Evolutionary conservation across 192 early-diverging fungal species (phyloP), one percentile per base, ranked within the genome.

Genomic region (Podila minutissima): DNA sequence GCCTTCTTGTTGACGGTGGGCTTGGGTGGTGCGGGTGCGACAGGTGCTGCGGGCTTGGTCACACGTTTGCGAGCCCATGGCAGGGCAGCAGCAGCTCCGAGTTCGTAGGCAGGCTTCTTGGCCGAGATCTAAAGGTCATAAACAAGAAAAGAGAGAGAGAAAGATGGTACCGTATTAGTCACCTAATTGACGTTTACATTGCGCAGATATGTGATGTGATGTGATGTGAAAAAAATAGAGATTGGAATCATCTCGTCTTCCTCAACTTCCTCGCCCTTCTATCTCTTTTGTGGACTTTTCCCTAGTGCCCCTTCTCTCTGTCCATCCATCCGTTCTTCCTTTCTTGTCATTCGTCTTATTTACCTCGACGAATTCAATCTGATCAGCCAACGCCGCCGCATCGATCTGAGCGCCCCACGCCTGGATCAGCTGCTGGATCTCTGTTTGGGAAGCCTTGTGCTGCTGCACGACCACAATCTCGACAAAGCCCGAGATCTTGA

Each of bases 401-500:
- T 87, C 84, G 1, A 77, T 83, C 32, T 83, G 73, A 17, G 89
- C 66, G 24, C 83, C 86, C 94, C 94, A 95, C 51, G 84, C 87
- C 11, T 83, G 59, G 46, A 92, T 86, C 31, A 88, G 83, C 57
- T 59, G 71, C 15, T 61, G 59, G 9, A 93, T 81, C 63, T 74
- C 78, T 31, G 82, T 71, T 9, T 87, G 86, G 0, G 87, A 66
- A 0, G 93, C 86, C 35, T 83, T 61, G 12, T 72, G 66, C 17
- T 73, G 53, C 9, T 60, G 37, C 9, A 69, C 79, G 28, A 91
- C 67, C 29, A 82, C 69, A 11, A 89, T 71, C 67, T 95, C 92
- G 28, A 97, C 88, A 77, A 97, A 97, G 12, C 97, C 97, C 58
- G 94, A 90, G 72, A 97, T 89, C 74, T 91, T 92, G 50, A 97